Conservation (phyloP, 305 asterid genomes). For the Petunia hybrid region DNA sequence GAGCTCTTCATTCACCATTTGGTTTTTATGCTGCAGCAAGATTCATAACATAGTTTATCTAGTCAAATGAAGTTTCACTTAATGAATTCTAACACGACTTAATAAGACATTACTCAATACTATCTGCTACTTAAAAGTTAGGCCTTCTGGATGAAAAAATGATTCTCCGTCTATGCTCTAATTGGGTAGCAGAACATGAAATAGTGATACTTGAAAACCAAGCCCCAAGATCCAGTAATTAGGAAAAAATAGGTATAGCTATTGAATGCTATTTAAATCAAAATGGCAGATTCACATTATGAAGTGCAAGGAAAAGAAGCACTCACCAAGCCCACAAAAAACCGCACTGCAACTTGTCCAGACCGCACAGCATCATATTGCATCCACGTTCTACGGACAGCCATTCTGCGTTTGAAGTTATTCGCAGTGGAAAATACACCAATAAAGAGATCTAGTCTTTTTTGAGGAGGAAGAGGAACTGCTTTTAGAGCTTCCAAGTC, state of each 20-base stretch:
- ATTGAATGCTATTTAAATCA: not conserved
- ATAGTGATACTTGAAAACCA: conserved; percentile 1
- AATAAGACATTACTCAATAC: not conserved
- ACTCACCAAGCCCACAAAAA: conserved; percentile 97
- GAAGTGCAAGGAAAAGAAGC: conserved; percentile 18
- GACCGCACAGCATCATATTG: conserved; percentile 83
- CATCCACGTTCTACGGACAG: conserved; percentile 99
- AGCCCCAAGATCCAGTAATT: not conserved
- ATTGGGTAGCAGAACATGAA: conserved; percentile 19
- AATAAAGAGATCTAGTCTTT: conserved; percentile 66
- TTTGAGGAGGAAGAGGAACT: conserved; percentile 56
- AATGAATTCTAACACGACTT: conserved; percentile 1
- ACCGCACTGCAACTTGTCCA: conserved; percentile 89
- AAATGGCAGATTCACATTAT: not conserved
- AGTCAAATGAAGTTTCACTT: conserved; percentile 19
- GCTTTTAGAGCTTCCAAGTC: conserved; percentile 85
- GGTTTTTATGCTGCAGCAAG: conserved; percentile 84
- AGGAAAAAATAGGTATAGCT: conserved; percentile 4
- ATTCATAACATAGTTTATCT: conserved; percentile 24
- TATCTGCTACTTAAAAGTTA: not conserved
- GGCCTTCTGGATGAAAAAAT: not conserved
- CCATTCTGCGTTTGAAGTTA: conserved; percentile 97
- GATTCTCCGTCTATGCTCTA: not conserved
- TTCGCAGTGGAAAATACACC: conserved; percentile 94
- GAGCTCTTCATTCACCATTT: conserved; percentile 94